phyloP scores from a whole-genome alignment of 345 rosid genomes.

The Punica granatum region DNA sequence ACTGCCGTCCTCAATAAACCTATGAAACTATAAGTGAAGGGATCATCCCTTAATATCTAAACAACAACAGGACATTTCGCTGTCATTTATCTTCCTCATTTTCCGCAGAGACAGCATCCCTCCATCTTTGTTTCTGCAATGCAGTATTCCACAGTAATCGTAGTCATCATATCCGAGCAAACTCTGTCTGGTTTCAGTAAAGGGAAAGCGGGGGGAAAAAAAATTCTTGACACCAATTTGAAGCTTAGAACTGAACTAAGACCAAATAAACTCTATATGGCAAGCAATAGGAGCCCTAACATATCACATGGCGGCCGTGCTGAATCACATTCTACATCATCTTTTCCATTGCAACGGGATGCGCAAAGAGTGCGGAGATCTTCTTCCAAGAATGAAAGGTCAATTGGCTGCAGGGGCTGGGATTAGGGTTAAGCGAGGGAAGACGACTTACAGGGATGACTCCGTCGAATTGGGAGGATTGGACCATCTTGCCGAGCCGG shows the following conservation, averaged over 20 bases:
- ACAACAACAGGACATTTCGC: not conserved
- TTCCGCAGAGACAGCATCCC: not conserved
- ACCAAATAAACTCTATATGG: not conserved
- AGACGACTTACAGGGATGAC: conserved; percentile 65
- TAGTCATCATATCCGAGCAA: too few relatives aligned
- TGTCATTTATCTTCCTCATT: not conserved
- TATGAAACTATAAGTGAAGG: not conserved
- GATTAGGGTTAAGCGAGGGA: not conserved
- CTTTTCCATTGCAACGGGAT: not conserved
- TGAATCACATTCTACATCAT: too few relatives aligned
- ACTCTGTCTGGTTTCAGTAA: too few relatives aligned
- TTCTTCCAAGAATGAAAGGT: not conserved
- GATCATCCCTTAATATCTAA: not conserved
- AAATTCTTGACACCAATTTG: not conserved
- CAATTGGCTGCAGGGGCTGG: not conserved
- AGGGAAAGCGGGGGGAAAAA: too few relatives aligned
- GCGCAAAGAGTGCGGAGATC: not conserved
- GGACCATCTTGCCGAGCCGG: conserved; percentile 87
- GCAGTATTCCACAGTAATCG: too few relatives aligned
- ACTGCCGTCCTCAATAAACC: not conserved
- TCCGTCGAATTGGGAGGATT: conserved; percentile 81
- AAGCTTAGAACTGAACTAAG: not conserved
- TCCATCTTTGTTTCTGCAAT: not conserved
- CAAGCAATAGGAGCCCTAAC: not conserved
- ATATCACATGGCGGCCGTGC: not conserved